Evolutionary conservation across 2,329 filamentous ascomycete species (phyloP).

Genomic region (Dothiorella sarmentorum): DNA sequence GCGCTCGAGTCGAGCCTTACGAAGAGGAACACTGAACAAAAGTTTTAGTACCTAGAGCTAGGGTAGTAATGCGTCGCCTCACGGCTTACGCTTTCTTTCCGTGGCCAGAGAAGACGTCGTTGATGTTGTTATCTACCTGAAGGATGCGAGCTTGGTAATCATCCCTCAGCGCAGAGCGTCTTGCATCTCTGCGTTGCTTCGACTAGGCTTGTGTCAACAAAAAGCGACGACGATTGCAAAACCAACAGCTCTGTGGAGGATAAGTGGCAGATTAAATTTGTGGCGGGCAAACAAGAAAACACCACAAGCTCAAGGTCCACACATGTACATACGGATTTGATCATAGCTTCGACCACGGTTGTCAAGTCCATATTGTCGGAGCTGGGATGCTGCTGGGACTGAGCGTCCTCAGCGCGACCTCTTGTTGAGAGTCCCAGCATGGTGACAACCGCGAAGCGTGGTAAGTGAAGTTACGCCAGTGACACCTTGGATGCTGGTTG

Average conservation of each 20-base stretch:
- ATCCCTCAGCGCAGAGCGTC: conserved; percentile 23
- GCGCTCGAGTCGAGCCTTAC: conserved; percentile 9
- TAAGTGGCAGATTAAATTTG: too few species aligned
- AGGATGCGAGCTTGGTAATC: conserved; percentile 22
- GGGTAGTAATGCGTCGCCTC: neutral
- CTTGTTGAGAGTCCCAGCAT: neutral
- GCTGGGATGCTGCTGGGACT: neutral
- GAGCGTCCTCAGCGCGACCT: neutral
- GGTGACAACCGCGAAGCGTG: neutral
- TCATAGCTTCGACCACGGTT: neutral
- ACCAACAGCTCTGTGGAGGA: too few species aligned
- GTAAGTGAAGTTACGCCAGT: neutral
- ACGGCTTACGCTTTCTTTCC: conserved; percentile 29
- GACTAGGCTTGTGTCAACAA: neutral
- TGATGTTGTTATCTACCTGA: conserved; percentile 24
- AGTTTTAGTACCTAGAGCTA: neutral
- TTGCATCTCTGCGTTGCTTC: conserved; percentile 30
- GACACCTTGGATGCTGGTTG: neutral
- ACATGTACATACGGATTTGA: neutral
- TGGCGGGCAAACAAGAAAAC: too few species aligned
- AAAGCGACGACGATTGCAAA: neutral
- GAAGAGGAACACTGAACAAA: neutral
- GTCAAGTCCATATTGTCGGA: neutral
- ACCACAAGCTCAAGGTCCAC: neutral
- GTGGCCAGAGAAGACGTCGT: conserved; percentile 26